phyloP scores from a whole-genome alignment of 1,139 yeast species.

The Debaryomyces robertsiae region DNA sequence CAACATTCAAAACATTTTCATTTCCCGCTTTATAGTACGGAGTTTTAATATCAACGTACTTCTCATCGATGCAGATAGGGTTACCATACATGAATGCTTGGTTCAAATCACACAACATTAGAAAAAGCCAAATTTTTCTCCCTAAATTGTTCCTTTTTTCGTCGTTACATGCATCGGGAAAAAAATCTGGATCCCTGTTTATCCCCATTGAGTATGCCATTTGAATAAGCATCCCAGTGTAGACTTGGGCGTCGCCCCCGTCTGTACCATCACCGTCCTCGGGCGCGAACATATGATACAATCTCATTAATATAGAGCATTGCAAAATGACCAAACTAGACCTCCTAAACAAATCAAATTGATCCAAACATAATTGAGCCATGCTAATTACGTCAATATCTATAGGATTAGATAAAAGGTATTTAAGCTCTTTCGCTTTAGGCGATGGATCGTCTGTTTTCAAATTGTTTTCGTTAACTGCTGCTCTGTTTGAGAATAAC shows the following conservation, averaged over 20 bases:
- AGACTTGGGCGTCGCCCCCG: slow-evolving; percentile 49
- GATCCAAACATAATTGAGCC: slow-evolving; percentile 30
- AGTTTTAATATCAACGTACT: slow-evolving; percentile 36
- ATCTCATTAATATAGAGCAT: slow-evolving; percentile 40
- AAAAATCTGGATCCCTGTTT: slow-evolving; percentile 47
- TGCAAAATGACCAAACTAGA: slow-evolving; percentile 27
- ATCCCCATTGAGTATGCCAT: slow-evolving; percentile 52
- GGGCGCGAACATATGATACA: slow-evolving; percentile 48
- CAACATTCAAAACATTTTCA: slow-evolving; percentile 32
- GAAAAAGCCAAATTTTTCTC: slow-evolving; percentile 58
- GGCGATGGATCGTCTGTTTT: slow-evolving; percentile 19
- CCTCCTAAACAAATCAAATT: slow-evolving; percentile 24
- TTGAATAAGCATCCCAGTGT: slow-evolving; percentile 45
- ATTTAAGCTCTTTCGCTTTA: slow-evolving; percentile 22
- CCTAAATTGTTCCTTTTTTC: slow-evolving; percentile 38
- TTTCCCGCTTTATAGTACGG: slow-evolving; percentile 29
- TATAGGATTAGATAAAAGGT: slow-evolving; percentile 28
- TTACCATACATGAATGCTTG: slow-evolving; percentile 44
- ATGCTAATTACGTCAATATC: slow-evolving; percentile 26
- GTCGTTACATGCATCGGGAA: slow-evolving; percentile 26
- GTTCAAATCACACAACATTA: slow-evolving; percentile 36
- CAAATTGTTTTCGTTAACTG: slow-evolving; percentile 16
- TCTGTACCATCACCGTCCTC: slow-evolving; percentile 49
- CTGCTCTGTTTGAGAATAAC: slow-evolving; percentile 26
- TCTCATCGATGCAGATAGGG: slow-evolving; percentile 33